Base-by-base conservation (phyloP, 495 filamentous ascomycete species). In the Penicillium antarcticum region DNA sequence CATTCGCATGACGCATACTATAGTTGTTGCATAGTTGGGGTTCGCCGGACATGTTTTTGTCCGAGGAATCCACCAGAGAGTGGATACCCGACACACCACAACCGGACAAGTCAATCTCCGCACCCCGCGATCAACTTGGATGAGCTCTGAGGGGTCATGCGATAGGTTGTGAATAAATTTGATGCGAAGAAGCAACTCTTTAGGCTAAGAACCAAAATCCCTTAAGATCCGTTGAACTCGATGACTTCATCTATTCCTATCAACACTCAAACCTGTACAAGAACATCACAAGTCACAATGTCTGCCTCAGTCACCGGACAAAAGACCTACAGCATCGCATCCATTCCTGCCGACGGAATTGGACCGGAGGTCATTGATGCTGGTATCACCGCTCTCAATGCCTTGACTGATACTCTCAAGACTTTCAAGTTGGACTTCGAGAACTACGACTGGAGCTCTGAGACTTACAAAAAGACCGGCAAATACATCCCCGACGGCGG, bases 321-420 rank as follows among this genome's bases (percentile, higher is more conserved):
- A 37, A 65, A 67, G 45, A 64, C 59, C 11, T 79, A 79, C 59
- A 67, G 58, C 33, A 78, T 81, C 37, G 77, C 76, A 4, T 66
- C 70, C 2, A 80, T 81, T 33, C 78, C 78, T 7, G 78, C 68
- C 8, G 78, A 81, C 64, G 78, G 78, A 23, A 81, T 81, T 49
- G 77, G 78, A 2, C 69, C 71, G n/a, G 78, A 81, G 53, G 77
- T 81, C 17, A 74, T 80, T 48, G 47, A 64, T 32, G 78, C 75
- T 12, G 77, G 74, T 6, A 73, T 75, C 39, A 52, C 56, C 9
- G 76, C 74, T n/a, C 61, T 81, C 18, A 52, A 77, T 38, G 66
- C 70, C 12, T 56, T 81, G 34, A 65, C 70, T 4, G 61, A 66
- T n/a, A 69, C 64, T 11, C 64, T 79, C 5, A 52, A 69, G 33